A percentile compares a stretch with the other conserved stretches of the same genome.
Conservation (phyloP, 805 yeast species). For the Saturnispora zaruensis region DNA sequence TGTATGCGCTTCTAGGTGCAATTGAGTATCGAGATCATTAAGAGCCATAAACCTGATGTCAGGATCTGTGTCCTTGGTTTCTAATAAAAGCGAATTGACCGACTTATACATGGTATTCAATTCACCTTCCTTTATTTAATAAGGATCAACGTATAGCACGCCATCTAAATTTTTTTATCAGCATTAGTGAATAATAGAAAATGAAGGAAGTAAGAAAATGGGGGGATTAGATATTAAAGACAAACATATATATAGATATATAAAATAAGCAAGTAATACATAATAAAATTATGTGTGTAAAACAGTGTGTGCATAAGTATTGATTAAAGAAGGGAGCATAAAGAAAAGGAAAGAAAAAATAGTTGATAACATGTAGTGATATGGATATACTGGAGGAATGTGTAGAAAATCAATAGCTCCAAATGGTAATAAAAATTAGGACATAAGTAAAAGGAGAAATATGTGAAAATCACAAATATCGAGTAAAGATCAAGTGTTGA, state of each 20-base stretch:
- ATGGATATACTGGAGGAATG: neutral
- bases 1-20: conserved; percentile 29
- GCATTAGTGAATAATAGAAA: neutral
- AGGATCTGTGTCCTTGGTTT: conserved; percentile 61
- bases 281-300: neutral
- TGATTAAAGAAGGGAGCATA: neutral
- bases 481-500: neutral
- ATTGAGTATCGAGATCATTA: conserved; percentile 52
- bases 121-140: neutral
- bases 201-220: too few relatives aligned
- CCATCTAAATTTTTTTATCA: neutral
- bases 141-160: neutral
- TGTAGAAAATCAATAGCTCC: neutral
- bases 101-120: conserved; percentile 21
- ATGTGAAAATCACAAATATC: neutral
- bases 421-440: neutral
- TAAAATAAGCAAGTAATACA: neutral
- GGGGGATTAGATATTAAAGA: neutral
- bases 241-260: neutral
- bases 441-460: neutral
- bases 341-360: neutral
- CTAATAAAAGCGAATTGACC: conserved; percentile 29
- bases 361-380: neutral
- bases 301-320: neutral
- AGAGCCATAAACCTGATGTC: conserved; percentile 82